Evolutionary conservation across 2,329 filamentous ascomycete genomes (phyloP).

Genomic region (Aspergillus sp.): DNA sequence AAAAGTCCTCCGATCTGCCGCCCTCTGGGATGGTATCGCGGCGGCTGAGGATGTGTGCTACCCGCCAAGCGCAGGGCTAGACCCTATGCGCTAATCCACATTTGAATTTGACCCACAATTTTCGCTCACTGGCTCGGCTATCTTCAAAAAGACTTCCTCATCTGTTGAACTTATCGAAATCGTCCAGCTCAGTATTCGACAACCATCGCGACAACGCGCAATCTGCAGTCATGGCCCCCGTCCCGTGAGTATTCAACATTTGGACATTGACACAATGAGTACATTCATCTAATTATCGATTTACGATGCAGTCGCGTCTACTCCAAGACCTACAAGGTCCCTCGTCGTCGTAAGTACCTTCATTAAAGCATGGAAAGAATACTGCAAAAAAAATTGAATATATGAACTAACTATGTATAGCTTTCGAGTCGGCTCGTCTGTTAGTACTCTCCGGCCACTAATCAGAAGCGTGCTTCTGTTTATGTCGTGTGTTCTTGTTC

Average conservation of each 20-base stretch:
- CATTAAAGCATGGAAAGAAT: not conserved
- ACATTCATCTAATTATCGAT: conserved; percentile 32
- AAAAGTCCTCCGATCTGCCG: conserved; percentile 28
- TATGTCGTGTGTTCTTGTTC: conserved; percentile 76
- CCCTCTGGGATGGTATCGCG: conserved; percentile 23
- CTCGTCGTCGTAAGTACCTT: conserved; percentile 68
- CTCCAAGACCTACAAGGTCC: conserved; percentile 99
- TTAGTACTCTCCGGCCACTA: conserved; percentile 94
- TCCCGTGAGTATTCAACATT: conserved; percentile 39
- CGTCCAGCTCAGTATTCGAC: conserved; percentile 29
- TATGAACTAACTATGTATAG: conserved; percentile 45
- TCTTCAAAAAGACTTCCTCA: conserved; percentile 20
- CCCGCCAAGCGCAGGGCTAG: conserved; percentile 20
- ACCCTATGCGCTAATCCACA: conserved; percentile 23
- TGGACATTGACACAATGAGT: conserved; percentile 33
- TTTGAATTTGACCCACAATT: not conserved
- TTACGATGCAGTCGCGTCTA: conserved; percentile 62
- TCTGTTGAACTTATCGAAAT: conserved; percentile 20
- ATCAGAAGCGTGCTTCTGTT: conserved; percentile 96
- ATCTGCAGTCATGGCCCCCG: conserved; percentile 44
- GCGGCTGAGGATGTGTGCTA: conserved; percentile 28
- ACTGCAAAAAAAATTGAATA: not conserved
- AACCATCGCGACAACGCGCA: conserved; percentile 39
- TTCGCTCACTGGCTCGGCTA: conserved; percentile 22
- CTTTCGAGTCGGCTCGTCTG: conserved; percentile 99